A percentile compares a stretch with the other conserved stretches of the same genome.
phyloP scores from a whole-genome alignment of 306 rosid genomes.

The Cicer pinnatifidum region DNA sequence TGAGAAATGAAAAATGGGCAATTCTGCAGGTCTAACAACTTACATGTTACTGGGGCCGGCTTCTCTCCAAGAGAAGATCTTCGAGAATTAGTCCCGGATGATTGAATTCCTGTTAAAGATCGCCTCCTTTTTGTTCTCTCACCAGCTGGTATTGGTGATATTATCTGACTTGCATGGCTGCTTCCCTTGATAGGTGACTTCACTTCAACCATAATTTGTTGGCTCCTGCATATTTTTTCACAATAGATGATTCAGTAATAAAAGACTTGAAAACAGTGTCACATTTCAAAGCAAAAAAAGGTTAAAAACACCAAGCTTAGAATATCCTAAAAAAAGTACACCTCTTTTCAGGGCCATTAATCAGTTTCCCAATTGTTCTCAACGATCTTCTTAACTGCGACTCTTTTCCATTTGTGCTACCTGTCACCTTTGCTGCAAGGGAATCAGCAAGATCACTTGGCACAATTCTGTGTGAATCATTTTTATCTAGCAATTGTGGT shows the following conservation, averaged over 20 bases:
- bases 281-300: neutral
- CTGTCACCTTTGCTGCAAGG: slow-evolving; percentile 51
- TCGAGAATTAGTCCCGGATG: slow-evolving; percentile 56
- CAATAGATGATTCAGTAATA: slow-evolving; percentile 8
- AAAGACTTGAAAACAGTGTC: neutral
- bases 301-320: neutral
- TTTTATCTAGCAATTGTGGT: slow-evolving; percentile 45
- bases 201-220: slow-evolving; percentile 57
- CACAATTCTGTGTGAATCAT: slow-evolving; percentile 25
- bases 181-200: slow-evolving; percentile 54
- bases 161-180: slow-evolving; percentile 43
- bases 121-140: slow-evolving; percentile 70
- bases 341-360: slow-evolving; percentile 90
- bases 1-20: slow-evolving; percentile 2
- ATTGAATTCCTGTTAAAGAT: slow-evolving; percentile 71
- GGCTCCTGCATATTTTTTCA: slow-evolving; percentile 63
- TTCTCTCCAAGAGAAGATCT: slow-evolving; percentile 87
- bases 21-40: slow-evolving; percentile 46
- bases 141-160: slow-evolving; percentile 53
- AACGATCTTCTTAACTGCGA: slow-evolving; percentile 83
- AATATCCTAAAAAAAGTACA: slow-evolving; percentile 18
- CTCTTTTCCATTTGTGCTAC: slow-evolving; percentile 72
- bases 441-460: slow-evolving; percentile 38
- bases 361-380: slow-evolving; percentile 87
- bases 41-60: slow-evolving; percentile 56